Evolutionary conservation across 139 green algal genomes (phyloP).

Genomic region (Ettlia oleoabundans): DNA sequence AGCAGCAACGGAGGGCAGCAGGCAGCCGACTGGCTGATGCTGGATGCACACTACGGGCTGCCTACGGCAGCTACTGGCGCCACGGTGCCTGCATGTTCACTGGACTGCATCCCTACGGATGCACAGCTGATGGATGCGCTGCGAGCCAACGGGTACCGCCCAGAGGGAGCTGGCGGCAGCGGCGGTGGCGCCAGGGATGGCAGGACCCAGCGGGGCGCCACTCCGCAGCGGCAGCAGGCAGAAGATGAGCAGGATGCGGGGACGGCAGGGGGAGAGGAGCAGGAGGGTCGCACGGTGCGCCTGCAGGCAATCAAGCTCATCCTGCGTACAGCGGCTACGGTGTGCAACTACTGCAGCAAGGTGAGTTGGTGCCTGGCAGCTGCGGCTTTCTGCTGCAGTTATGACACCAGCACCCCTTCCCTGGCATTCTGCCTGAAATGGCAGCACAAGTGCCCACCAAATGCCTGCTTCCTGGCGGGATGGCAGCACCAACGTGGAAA

Average conservation of each 20-base stretch:
- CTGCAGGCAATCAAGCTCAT: constrained; percentile 23
- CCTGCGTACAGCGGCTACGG: constrained; percentile 1
- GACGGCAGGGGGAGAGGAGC: not conserved
- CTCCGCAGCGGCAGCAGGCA: not conserved
- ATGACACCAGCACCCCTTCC: too few species aligned
- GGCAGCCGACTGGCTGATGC: not conserved
- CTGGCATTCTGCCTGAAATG: too few species aligned
- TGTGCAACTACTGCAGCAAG: constrained; percentile 30
- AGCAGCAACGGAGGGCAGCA: not conserved
- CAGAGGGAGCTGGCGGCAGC: not conserved
- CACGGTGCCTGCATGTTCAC: not conserved
- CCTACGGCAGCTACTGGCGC: not conserved
- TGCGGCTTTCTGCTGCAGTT: too few species aligned
- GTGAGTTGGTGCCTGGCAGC: not conserved
- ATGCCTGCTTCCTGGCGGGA: too few species aligned
- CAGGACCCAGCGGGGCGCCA: too few species aligned
- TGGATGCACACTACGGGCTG: constrained; percentile 1
- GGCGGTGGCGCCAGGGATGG: too few species aligned
- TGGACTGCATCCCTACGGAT: not conserved
- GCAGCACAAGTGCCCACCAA: too few species aligned
- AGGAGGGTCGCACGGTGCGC: not conserved
- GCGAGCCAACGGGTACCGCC: constrained; percentile 8
- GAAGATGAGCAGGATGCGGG: not conserved
- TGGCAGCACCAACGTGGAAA: too few species aligned
- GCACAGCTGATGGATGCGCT: constrained; percentile 17